These are phyloP conservation scores for Trametes meyenii DNA, from an alignment of 768 basidiomycete species.

Conservation along the genomic window DNA sequence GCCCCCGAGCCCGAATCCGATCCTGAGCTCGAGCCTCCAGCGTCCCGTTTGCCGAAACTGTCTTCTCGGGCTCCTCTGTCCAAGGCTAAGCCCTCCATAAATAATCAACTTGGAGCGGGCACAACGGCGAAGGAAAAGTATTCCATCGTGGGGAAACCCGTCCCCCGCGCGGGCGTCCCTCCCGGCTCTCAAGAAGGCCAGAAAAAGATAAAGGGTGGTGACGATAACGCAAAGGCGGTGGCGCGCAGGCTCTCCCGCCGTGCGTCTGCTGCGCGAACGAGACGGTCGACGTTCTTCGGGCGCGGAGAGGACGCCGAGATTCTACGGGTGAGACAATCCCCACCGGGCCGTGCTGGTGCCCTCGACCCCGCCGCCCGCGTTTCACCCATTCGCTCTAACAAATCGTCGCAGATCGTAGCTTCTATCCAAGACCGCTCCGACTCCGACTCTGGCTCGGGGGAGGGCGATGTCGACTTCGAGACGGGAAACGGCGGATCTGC, in stretches of 20 bases:
- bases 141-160: not conserved
- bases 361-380: not conserved
- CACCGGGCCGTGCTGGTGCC: not conserved
- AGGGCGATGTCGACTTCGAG: not conserved
- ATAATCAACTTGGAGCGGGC: not conserved
- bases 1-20: conserved; percentile 5
- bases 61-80: not conserved
- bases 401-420: conserved; percentile 16
- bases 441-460: conserved; percentile 1
- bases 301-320: conserved; percentile 25
- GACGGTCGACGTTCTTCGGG: conserved; percentile 23
- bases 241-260: conserved; percentile 22
- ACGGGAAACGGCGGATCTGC: not conserved
- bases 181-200: not conserved
- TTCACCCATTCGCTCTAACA: not conserved
- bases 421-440: conserved; percentile 22
- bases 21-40: not conserved
- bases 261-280: conserved; percentile 19
- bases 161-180: not conserved
- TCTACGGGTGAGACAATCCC: conserved; percentile 7
- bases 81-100: no score
- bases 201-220: not conserved
- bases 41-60: conserved; percentile 6
- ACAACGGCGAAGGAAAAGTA: not conserved
- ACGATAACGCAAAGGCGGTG: not conserved